A percentile compares a stretch with the other conserved stretches of the same genome.
phyloP scores from a whole-genome alignment of 345 rosid species.

The Carallia pectinifolia region DNA sequence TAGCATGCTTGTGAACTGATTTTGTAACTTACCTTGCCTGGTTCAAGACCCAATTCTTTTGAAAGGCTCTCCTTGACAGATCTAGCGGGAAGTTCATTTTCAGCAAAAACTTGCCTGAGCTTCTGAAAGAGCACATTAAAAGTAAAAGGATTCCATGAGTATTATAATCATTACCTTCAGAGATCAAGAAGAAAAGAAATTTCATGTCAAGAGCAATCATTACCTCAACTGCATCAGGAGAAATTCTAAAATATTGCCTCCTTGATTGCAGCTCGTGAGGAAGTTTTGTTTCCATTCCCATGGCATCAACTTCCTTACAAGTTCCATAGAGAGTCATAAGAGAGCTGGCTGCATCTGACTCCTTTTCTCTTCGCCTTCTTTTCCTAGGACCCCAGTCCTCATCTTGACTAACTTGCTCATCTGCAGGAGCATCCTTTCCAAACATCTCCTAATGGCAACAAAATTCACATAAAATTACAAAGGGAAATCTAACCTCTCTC shows the following conservation, averaged over 20 bases:
- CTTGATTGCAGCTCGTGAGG: slow-evolving; percentile 45
- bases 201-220: slow-evolving; percentile 15
- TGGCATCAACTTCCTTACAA: slow-evolving; percentile 29
- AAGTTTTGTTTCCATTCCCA: slow-evolving; percentile 34
- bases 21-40: slow-evolving; percentile 64
- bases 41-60: slow-evolving; percentile 74
- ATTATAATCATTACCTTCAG: not conserved
- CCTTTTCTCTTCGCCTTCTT: slow-evolving; percentile 72
- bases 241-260: slow-evolving; percentile 64
- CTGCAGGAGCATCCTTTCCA: slow-evolving; percentile 75
- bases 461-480: slow-evolving; percentile 11
- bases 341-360: slow-evolving; percentile 70
- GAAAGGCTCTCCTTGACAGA: slow-evolving; percentile 70
- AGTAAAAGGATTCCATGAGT: not conserved
- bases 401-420: slow-evolving; percentile 86
- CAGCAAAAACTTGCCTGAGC: slow-evolving; percentile 85
- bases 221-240: slow-evolving; percentile 83
- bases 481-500: not conserved
- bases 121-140: slow-evolving; percentile 43
- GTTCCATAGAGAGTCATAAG: slow-evolving; percentile 64
- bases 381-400: slow-evolving; percentile 98
- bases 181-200: slow-evolving; percentile 6
- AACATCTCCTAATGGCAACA: slow-evolving; percentile 78
- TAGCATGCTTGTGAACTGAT: not conserved
- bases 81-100: slow-evolving; percentile 95